Evolutionary conservation across 495 filamentous ascomycete species (phyloP).

Genomic region (Podospora appendiculata): DNA sequence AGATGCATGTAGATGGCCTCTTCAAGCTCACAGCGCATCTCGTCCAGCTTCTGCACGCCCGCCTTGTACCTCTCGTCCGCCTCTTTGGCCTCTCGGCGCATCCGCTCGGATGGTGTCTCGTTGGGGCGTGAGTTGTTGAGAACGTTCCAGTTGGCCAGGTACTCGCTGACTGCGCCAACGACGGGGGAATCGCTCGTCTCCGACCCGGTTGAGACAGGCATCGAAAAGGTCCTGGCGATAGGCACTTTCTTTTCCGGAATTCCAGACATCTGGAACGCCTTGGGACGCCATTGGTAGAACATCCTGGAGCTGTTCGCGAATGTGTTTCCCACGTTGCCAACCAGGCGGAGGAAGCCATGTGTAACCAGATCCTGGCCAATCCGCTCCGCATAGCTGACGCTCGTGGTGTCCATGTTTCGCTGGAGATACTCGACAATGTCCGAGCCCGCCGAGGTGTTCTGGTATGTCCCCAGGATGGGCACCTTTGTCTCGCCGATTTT

Average conservation of each 20-base stretch:
- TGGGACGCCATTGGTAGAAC: slow-evolving; percentile 94
- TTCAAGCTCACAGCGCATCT: slow-evolving; percentile 85
- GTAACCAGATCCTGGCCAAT: slow-evolving; percentile 89
- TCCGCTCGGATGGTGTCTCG: slow-evolving; percentile 78
- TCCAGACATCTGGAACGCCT: slow-evolving; percentile 79
- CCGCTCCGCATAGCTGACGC: slow-evolving; percentile 79
- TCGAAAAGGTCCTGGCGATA: slow-evolving; percentile 62
- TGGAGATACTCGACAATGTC: slow-evolving; percentile 95
- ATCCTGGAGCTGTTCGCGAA: slow-evolving; percentile 97
- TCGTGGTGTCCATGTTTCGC: slow-evolving; percentile 73
- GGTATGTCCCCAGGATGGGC: slow-evolving; percentile 88
- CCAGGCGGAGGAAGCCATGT: slow-evolving; percentile 78
- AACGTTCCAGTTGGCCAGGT: slow-evolving; percentile 84
- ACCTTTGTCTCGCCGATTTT: slow-evolving; percentile 87
- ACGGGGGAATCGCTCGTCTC: slow-evolving; percentile 62
- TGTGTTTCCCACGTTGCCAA: slow-evolving; percentile 89
- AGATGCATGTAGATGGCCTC: slow-evolving; percentile 89
- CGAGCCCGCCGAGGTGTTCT: slow-evolving; percentile 80
- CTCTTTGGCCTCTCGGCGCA: slow-evolving; percentile 84
- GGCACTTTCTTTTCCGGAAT: slow-evolving; percentile 79
- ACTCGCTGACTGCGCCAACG: slow-evolving; percentile 74
- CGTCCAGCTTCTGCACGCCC: slow-evolving; percentile 74
- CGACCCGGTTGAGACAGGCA: slow-evolving; percentile 38
- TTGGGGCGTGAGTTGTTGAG: slow-evolving; percentile 77
- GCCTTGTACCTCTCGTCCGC: slow-evolving; percentile 91